Evolutionary conservation across 345 rosid species (phyloP).

Genomic region (Eucalyptus caleyi): DNA sequence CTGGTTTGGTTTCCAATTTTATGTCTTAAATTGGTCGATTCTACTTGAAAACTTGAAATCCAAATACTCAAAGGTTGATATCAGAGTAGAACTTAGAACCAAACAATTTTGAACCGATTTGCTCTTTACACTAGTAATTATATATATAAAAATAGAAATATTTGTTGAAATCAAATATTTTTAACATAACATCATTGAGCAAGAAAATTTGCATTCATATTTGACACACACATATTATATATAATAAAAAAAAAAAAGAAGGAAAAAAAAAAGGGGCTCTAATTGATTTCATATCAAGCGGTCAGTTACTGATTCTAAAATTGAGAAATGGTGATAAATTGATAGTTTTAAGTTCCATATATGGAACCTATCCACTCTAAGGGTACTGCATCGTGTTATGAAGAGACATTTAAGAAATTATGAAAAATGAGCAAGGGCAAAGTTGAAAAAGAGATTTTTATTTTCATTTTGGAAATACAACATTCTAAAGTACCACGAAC

Average conservation of each 20-base stretch:
- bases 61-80: fast-evolving
- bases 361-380: neutral
- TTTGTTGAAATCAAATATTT: no score
- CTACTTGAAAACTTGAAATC: neutral
- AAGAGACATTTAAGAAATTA: no score
- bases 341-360: no score
- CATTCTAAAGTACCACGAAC: fast-evolving
- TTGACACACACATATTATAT: neutral
- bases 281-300: neutral
- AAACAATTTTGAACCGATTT: no score
- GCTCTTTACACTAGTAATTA: no score
- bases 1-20: neutral
- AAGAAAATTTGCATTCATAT: no score
- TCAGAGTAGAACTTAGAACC: fast-evolving
- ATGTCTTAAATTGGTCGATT: neutral
- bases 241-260: no score
- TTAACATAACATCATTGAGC: neutral
- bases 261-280: fast-evolving
- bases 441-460: no score
- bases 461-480: no score
- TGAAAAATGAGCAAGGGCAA: no score
- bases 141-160: no score
- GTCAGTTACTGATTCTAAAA: fast-evolving
- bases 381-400: no score
- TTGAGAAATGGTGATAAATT: fast-evolving